Percentiles rank a stretch among this genome's conserved stretches.
Conservation (phyloP, 1,284 basidiomycete genomes). For the Irpex lacteus region DNA sequence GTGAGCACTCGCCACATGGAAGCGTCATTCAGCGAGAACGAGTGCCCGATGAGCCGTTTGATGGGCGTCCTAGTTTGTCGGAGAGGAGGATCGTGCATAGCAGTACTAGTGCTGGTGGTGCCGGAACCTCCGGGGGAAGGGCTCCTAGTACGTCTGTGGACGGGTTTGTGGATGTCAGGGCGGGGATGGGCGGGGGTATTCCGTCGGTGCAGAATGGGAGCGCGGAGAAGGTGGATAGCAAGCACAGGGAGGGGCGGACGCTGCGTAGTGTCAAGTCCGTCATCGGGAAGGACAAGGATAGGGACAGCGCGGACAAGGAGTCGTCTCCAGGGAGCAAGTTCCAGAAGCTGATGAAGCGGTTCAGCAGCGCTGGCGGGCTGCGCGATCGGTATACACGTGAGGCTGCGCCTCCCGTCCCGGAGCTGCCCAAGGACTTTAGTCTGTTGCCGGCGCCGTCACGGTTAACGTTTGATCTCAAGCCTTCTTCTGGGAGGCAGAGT, state of each 20-base stretch:
- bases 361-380: constrained; percentile 56
- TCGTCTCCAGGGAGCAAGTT: constrained; percentile 41
- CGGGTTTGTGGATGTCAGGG: constrained; percentile 21
- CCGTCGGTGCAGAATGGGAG: constrained; percentile 14
- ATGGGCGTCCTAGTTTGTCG: constrained; percentile 32
- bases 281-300: constrained; percentile 21
- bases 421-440: constrained; percentile 44
- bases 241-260: constrained; percentile 10
- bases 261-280: constrained; percentile 13
- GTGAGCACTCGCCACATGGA: constrained; percentile 16
- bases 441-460: constrained; percentile 13
- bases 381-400: constrained; percentile 48
- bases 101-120: constrained; percentile 18
- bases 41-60: constrained; percentile 14
- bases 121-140: constrained; percentile 2
- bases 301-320: constrained; percentile 24
- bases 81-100: constrained; percentile 23
- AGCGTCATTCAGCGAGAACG: neutral
- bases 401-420: constrained; percentile 58
- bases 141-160: constrained; percentile 27
- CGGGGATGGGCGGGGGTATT: neutral
- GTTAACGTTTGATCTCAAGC: constrained; percentile 25
- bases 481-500: constrained; percentile 10
- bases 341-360: constrained; percentile 68
- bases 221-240: constrained; percentile 8